phyloP scores from a whole-genome alignment of 306 rosid genomes.

The Casuarina equisetifolia region DNA sequence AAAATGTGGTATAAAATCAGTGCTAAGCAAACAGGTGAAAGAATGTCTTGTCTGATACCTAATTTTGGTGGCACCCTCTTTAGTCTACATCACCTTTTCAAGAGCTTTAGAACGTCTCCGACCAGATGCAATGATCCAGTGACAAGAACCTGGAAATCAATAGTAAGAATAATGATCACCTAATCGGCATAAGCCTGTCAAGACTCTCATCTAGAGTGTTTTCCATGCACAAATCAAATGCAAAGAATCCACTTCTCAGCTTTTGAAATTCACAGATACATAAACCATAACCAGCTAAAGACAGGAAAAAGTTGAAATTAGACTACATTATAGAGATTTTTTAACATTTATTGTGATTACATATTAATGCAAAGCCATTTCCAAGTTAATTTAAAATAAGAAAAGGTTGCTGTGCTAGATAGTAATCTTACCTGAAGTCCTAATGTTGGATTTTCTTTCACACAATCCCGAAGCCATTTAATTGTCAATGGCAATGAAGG shows the following conservation, averaged over 20 bases:
- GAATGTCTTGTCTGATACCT: too few species aligned
- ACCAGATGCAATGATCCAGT: too few species aligned
- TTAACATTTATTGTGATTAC: background rate
- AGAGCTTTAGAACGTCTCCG: too few species aligned
- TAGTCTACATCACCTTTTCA: too few species aligned
- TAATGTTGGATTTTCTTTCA: conserved; percentile 56
- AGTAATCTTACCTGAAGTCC: conserved; percentile 48
- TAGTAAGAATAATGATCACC: background rate
- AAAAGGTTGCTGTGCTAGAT: background rate
- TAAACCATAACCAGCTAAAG: background rate
- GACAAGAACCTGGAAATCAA: background rate
- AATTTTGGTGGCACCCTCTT: too few species aligned
- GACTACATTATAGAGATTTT: background rate
- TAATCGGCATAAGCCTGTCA: background rate
- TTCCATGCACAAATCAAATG: background rate
- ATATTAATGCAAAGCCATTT: background rate
- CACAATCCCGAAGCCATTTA: conserved; percentile 68
- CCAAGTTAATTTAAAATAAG: background rate
- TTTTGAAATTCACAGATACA: background rate
- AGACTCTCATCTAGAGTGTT: background rate
- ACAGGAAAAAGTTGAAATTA: background rate
- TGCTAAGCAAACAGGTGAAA: too few species aligned
- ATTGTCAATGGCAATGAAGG: conserved; percentile 75
- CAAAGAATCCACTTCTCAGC: background rate
- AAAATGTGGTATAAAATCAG: too few species aligned